Conservation (phyloP, 805 yeast genomes). For the Pichia paraexigua region DNA sequence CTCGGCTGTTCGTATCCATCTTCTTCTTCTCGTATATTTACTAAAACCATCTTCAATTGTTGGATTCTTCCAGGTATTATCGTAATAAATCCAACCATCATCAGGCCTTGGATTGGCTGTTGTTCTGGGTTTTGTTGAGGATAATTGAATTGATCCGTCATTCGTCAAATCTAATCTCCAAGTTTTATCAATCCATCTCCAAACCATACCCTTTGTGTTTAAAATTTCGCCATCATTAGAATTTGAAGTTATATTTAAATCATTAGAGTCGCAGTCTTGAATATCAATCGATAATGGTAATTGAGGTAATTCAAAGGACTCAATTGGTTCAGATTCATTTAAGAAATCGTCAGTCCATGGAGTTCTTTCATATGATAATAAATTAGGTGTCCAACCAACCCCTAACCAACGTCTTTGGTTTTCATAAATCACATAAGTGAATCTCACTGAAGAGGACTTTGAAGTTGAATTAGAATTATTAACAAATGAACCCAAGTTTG, state of each 20-base stretch:
- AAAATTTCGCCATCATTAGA: constrained; percentile 35
- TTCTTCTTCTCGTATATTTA: constrained; percentile 86
- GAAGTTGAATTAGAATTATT: constrained; percentile 6
- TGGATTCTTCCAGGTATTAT: constrained; percentile 92
- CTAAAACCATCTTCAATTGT: constrained; percentile 80
- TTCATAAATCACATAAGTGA: constrained; percentile 87
- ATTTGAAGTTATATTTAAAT: constrained; percentile 19
- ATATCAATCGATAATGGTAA: constrained; percentile 23
- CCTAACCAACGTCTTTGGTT: constrained; percentile 97
- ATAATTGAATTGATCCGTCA: constrained; percentile 73
- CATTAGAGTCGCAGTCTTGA: constrained; percentile 1
- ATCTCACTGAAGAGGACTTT: constrained; percentile 51
- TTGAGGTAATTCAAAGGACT: constrained; percentile 73
- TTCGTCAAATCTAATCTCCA: constrained; percentile 89
- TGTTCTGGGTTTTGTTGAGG: constrained; percentile 50
- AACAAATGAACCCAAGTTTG: constrained; percentile 6
- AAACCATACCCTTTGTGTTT: constrained; percentile 50
- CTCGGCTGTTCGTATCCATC: constrained; percentile 96
- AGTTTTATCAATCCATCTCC: constrained; percentile 93
- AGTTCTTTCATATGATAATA: constrained; percentile 86
- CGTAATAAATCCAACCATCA: constrained; percentile 84
- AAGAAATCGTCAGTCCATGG: constrained; percentile 97
- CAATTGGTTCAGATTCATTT: constrained; percentile 75
- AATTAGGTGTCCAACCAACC: constrained; percentile 93
- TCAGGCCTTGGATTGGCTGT: constrained; percentile 67